Evolutionary conservation across 2,329 filamentous ascomycete species (phyloP).

Genomic region (Colletotrichum noveboracense): DNA sequence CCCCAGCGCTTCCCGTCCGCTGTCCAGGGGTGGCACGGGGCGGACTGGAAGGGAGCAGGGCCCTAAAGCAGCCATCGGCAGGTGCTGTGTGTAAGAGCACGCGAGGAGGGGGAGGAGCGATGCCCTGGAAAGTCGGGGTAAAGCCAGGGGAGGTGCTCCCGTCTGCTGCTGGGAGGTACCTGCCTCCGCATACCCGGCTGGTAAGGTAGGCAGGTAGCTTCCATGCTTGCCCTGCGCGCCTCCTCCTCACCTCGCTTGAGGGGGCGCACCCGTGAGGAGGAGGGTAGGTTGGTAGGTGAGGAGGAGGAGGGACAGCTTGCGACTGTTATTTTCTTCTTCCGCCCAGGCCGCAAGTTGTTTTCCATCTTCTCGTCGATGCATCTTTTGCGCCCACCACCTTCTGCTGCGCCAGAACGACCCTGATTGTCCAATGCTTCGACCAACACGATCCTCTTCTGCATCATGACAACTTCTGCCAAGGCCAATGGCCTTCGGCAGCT

Average conservation of each 20-base stretch:
- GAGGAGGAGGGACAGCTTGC: not conserved
- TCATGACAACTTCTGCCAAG: constrained; percentile 24
- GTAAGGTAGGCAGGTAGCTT: not conserved
- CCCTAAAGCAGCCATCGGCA: constrained; percentile 7
- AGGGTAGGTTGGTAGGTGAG: not conserved
- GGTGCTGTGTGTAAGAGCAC: not conserved
- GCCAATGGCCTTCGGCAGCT: constrained; percentile 26
- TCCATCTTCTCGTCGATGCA: not conserved
- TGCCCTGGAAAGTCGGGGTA: constrained; percentile 1
- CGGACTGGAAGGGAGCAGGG: constrained; percentile 3
- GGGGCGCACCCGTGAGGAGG: not conserved
- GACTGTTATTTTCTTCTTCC: not conserved
- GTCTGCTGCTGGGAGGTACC: not conserved
- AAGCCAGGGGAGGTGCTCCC: not conserved
- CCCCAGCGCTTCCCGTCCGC: constrained; percentile 12
- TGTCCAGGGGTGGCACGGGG: constrained; percentile 14
- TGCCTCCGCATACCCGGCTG: not conserved
- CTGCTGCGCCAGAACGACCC: not conserved
- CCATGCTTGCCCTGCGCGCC: not conserved
- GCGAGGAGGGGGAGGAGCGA: not conserved
- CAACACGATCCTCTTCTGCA: not conserved
- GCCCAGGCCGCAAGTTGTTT: not conserved
- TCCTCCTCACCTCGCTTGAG: not conserved
- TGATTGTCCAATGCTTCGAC: not conserved
- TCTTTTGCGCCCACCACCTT: not conserved